Base-by-base conservation (phyloP, 2,329 filamentous ascomycete species). In the Podosphaera xanthii region DNA sequence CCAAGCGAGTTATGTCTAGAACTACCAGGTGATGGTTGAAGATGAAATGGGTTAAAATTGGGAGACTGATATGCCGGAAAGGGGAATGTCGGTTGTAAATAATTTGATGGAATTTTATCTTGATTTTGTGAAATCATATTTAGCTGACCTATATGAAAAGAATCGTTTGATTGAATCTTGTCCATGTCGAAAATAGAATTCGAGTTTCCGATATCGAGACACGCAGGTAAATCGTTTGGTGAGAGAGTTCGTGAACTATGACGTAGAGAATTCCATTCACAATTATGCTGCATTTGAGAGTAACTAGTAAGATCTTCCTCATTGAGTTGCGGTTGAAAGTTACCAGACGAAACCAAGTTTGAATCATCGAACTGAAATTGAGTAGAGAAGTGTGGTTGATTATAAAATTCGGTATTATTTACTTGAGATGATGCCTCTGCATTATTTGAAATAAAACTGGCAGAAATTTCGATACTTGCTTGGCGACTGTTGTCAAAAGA, bases 101-200 rank as follows among this genome's bases (percentile, higher is more conserved):
- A 63, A 46, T 61, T 62, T 12, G 67, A 65, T 14, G 68, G 67
- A 6, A 68, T 67, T 35, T 65, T 62, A 14, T 66, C 61, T 38
- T 68, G 62, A 38, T 61, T 63, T 48, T 61, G 65, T 48, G 69
- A 66, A 62, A 74, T 69, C 75, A 79, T 79, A 61, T 75, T 72
- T 14, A 76, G 70, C 62, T 72, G 72, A 48, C 71, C 70, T 46
- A 72, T 72, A 63, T 76, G 72, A 63, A 76, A 67, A 10, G 71
- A 72, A 58, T 73, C 69, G 59, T 71, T 71, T 63, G 71, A 70
- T 31, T 68, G 69, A 36, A 72, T 68, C 62, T 75, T 72, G 63
- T 78, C 75, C 64, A 78, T 73, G 62, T 86, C 84, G 61, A 83
- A 74, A 66, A 82, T 80, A 66, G 80, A 78, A 62, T 81, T 77